Base-by-base conservation (phyloP, 306 rosid genomes). In the Neltuma alba region DNA sequence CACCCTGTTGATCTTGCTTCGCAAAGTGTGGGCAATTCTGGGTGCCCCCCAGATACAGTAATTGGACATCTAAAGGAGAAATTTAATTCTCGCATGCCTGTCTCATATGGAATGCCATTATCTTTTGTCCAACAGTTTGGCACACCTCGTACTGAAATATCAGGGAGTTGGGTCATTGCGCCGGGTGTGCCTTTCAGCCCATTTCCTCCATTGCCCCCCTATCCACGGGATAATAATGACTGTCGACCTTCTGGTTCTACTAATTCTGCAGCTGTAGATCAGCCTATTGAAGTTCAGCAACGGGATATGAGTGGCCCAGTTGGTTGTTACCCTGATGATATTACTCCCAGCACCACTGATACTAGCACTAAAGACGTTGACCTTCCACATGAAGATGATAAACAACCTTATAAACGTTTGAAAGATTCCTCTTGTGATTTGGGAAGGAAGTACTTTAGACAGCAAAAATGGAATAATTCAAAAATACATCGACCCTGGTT, bases 181-280 rank as follows among this genome's bases (percentile, higher is more conserved):
- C 98, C 97, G 16, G 97, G 96, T 79, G 80, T 93, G 89, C 97
- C 99, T 79, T 96, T 93, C 84, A 80, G 69, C 78, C 94, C 97
- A 47, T 96, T 93, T 86, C 99, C 99, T 69, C 99, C 99, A 11
- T 64, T 92, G 54, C 99, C 99, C 68, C 83, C 89, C 5, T 77
- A 82, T 83, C 93, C 92, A 7, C 86, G 87, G 75, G 88, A 55
- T 74, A 76, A 82, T 83, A 81, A 80, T 82, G 86, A 77, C 77
- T 75, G 41, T 67, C 83, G 84, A 14, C 85, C 88, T 27, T 83
- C 89, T 63, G 81, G 79, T 66, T 33, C 83, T 58, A 23, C 55
- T 60, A 23, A 60, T 76, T 80, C 74, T 41, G 72, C 76, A 77
- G 13, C 71, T 55, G 81, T 79, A 66, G 79, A 70, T 74, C 85